These are phyloP conservation scores for Geotrichum australiense DNA, from an alignment of 1,139 yeast genomes.

Conservation along the genomic window DNA sequence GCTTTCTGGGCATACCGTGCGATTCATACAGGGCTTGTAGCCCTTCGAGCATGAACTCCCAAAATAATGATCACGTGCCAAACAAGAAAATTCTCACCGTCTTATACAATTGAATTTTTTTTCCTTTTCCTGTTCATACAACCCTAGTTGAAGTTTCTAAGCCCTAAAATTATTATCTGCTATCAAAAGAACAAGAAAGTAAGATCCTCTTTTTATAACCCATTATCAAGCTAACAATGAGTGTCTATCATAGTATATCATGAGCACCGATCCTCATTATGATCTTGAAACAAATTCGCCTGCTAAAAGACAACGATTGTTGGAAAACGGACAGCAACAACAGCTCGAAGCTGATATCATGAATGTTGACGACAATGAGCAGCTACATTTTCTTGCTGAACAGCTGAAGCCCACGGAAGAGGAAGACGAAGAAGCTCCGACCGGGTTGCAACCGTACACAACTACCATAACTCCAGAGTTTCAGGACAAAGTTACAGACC, in stretches of 20 bases:
- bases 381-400: slow-evolving; percentile 27
- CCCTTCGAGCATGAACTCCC: too few species aligned
- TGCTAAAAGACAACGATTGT: not conserved
- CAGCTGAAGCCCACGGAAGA: slow-evolving; percentile 24
- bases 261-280: not conserved
- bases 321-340: not conserved
- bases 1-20: too few species aligned
- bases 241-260: too few species aligned
- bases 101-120: too few species aligned
- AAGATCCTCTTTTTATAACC: not conserved
- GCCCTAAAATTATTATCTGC: too few species aligned
- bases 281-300: too few species aligned
- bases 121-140: too few species aligned
- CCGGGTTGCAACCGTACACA: slow-evolving; percentile 6
- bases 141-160: too few species aligned
- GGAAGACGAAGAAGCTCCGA: not conserved
- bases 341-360: slow-evolving; percentile 16
- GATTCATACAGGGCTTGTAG: too few species aligned
- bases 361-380: slow-evolving; percentile 27
- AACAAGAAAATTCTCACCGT: too few species aligned
- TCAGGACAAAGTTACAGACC: slow-evolving; percentile 9
- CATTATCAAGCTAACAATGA: not conserved
- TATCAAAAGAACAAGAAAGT: too few species aligned
- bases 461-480: slow-evolving; percentile 21
- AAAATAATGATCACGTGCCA: too few species aligned